phyloP scores from a whole-genome alignment of 192 early-diverging fungal genomes.

The Physocladia obscura region DNA sequence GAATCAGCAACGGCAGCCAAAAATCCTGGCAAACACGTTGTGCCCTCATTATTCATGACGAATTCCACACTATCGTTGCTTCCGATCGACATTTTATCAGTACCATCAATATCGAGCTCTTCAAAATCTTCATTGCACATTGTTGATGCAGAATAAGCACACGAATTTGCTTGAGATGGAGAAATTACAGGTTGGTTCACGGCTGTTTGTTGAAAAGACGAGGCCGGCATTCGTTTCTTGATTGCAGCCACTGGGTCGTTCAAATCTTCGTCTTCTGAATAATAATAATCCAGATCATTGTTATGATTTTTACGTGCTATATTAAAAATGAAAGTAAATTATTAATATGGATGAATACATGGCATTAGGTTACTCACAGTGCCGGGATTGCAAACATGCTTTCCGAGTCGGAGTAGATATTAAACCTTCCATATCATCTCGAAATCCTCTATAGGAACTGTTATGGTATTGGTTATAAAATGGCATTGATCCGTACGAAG shows the following conservation, averaged over 20 bases:
- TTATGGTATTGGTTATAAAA: too few species aligned
- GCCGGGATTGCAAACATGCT: background rate
- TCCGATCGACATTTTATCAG: constrained; percentile 1
- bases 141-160: background rate
- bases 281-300: constrained; percentile 19
- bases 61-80: constrained; percentile 20
- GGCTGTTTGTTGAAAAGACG: background rate
- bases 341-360: too few species aligned
- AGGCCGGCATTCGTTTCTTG: background rate
- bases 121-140: background rate
- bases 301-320: constrained; percentile 10
- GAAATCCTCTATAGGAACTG: background rate
- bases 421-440: constrained; percentile 21
- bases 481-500: too few species aligned
- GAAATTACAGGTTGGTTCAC: background rate
- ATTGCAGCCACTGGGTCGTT: background rate
- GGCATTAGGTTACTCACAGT: constrained; percentile 25
- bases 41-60: constrained; percentile 6
- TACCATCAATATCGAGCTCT: background rate
- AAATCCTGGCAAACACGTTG: constrained; percentile 5
- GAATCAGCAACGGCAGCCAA: background rate
- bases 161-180: background rate
- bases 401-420: background rate
- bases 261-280: constrained; percentile 29
- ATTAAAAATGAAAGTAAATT: too few species aligned